Conservation (phyloP, 2,329 filamentous ascomycete genomes). For the Fusarium sp. region DNA sequence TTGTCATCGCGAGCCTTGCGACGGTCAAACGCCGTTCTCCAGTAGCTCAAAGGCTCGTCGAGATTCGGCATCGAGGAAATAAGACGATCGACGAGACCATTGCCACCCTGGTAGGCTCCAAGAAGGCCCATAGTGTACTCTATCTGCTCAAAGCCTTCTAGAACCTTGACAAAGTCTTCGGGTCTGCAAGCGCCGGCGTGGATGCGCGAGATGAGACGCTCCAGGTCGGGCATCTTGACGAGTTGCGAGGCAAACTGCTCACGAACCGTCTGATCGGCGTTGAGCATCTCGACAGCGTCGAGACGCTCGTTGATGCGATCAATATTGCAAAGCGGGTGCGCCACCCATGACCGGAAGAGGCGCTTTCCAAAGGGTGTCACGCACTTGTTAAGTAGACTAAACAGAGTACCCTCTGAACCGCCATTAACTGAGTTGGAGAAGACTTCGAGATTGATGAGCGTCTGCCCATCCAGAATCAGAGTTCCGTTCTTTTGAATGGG, state of each 20-base stretch:
- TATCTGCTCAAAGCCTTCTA: conserved; percentile 98
- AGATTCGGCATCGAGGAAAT: conserved; percentile 88
- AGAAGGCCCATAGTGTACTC: conserved; percentile 91
- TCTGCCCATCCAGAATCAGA: conserved; percentile 92
- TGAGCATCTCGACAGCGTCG: conserved; percentile 92
- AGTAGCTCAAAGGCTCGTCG: conserved; percentile 75
- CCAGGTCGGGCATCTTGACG: conserved; percentile 91
- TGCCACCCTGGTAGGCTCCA: conserved; percentile 75
- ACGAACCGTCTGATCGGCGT: conserved; percentile 80
- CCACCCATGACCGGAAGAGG: conserved; percentile 95
- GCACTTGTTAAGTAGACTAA: conserved; percentile 89
- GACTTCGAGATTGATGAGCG: conserved; percentile 95
- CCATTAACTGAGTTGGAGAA: conserved; percentile 95
- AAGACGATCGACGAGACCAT: conserved; percentile 84
- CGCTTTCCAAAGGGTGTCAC: conserved; percentile 97
- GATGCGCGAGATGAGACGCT: conserved; percentile 91
- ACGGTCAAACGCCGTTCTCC: conserved; percentile 93
- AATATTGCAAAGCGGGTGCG: conserved; percentile 89
- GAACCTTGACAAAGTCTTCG: conserved; percentile 90
- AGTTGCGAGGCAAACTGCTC: conserved; percentile 90
- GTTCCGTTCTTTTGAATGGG: conserved; percentile 92
- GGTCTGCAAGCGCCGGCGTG: conserved; percentile 91
- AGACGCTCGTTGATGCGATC: conserved; percentile 90
- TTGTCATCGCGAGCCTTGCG: conserved; percentile 80
- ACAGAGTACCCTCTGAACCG: conserved; percentile 84